A percentile compares a stretch with the other conserved stretches of the same genome.
These are phyloP conservation scores for Lophiostoma macrostomum DNA, from an alignment of 495 filamentous ascomycete genomes.

Conservation along the genomic window DNA sequence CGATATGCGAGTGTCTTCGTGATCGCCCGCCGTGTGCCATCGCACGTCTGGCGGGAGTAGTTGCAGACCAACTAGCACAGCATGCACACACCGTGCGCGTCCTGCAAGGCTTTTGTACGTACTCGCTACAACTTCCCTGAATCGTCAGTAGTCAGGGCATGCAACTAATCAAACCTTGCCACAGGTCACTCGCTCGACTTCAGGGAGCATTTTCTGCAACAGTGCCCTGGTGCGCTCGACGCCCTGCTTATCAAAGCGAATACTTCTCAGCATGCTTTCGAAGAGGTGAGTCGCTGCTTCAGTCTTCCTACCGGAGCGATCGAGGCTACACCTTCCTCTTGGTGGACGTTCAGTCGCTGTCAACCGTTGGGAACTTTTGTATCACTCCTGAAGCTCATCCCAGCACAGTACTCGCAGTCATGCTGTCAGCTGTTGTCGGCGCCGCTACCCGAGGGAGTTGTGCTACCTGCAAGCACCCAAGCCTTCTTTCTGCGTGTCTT, in stretches of 20 bases:
- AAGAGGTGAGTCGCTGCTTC: conserved; percentile 31
- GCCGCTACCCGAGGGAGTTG: conserved; percentile 30
- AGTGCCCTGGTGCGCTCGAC: conserved; percentile 32
- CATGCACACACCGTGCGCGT: conserved; percentile 37
- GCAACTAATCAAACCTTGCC: conserved; percentile 25
- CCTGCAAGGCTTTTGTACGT: conserved; percentile 35
- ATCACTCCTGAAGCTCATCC: conserved; percentile 10
- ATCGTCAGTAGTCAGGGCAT: background rate
- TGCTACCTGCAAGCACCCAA: conserved; percentile 34
- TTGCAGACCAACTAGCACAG: conserved; percentile 33
- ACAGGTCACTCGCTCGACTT: conserved; percentile 30
- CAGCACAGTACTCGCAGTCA: conserved; percentile 15
- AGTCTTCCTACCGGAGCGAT: background rate
- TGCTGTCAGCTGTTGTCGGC: conserved; percentile 31
- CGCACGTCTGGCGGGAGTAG: conserved; percentile 24
- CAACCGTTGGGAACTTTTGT: too few relatives aligned
- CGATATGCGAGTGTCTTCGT: conserved; percentile 24
- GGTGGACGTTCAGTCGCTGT: too few relatives aligned
- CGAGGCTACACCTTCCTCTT: background rate
- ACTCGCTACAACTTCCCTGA: conserved; percentile 8
- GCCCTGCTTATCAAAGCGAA: conserved; percentile 34
- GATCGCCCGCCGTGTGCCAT: conserved; percentile 33
- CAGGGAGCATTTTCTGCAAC: conserved; percentile 30
- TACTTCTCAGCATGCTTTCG: conserved; percentile 6
- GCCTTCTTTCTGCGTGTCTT: conserved; percentile 35